Base-by-base conservation (phyloP, 2,329 filamentous ascomycete species). In the Pyrenochaeta sp. region DNA sequence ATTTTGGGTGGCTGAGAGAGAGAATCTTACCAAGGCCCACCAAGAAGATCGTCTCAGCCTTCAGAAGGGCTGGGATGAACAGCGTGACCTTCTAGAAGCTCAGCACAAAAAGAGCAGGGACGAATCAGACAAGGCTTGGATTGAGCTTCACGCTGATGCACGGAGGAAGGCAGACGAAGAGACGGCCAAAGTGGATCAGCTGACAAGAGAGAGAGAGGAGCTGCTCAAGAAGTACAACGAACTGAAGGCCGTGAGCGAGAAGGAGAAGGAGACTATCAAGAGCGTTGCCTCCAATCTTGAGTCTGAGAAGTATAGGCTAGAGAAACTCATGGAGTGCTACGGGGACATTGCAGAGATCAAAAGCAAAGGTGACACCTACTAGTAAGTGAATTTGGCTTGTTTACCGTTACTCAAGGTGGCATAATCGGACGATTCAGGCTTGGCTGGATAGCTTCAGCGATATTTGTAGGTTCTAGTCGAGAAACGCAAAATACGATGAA, bases 21-120 rank as follows among this genome's bases (percentile, higher is more conserved):
- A 75, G 29, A 62, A 57, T 4, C 69, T 78, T 39, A 67, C 64
- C 36, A 74, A 71, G 42, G 63, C 66, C 10, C 77, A 82, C 71
- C 78, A 79, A 46, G 77, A 79, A 56, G 82, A 85, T 59, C 79
- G 80, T 45, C 79, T 81, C 43, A 78, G 77, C 37, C 69, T 84
- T 54, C 78, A 78, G 45, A 82, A 80, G 67, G 80, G 80, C 44
- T 76, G 82, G 57, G 79, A 82, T 43, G 82, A 83, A 68, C 81
- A 81, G 56, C 82, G 80, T 51, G 77, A 81, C 56, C 74, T 82
- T 9, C 41, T 75, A 9, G 68, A 69, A 15, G 49, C 65, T 5
- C 69, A 75, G 52, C 61, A 73, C 48, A 69, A 69, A 51, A 68
- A 71, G 57, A 72, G 67, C 45, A 76, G 71, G 51, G 74, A 83